Percentiles rank a stretch among this genome's conserved stretches.
These are phyloP conservation scores for Termitomyces titanicus DNA, from an alignment of 768 basidiomycete species.

Conservation along the genomic window DNA sequence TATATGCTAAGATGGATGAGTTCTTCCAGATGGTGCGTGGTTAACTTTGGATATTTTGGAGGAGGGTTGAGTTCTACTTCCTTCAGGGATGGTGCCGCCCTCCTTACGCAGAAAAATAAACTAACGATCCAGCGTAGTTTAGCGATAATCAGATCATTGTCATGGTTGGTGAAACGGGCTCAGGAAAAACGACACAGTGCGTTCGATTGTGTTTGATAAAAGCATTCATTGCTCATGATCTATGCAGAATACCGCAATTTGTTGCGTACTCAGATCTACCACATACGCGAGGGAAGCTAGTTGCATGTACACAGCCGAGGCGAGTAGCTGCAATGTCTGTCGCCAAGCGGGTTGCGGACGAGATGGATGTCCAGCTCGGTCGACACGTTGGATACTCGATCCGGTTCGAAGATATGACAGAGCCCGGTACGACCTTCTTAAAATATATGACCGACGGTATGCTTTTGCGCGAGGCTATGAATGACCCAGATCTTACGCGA, in stretches of 20 bases:
- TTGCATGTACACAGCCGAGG: constrained; percentile 96
- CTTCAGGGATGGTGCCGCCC: constrained; percentile 37
- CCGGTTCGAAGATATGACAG: constrained; percentile 97
- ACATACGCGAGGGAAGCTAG: constrained; percentile 83
- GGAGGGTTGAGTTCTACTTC: constrained; percentile 42
- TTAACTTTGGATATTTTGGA: constrained; percentile 23
- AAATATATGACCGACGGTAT: constrained; percentile 99
- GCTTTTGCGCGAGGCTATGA: constrained; percentile 98
- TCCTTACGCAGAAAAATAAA: constrained; percentile 20
- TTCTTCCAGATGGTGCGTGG: constrained; percentile 82
- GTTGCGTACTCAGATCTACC: constrained; percentile 92
- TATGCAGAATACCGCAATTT: constrained; percentile 83
- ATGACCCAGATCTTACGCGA: constrained; percentile 81
- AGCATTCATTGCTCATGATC: constrained; percentile 8
- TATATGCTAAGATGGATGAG: constrained; percentile 89
- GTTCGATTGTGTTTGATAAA: constrained; percentile 23
- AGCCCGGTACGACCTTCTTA: constrained; percentile 86
- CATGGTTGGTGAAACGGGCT: constrained; percentile 93
- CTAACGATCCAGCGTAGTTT: constrained; percentile 47
- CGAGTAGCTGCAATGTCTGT: constrained; percentile 98
- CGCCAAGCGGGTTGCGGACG: constrained; percentile 96
- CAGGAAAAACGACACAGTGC: constrained; percentile 94
- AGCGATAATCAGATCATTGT: constrained; percentile 80
- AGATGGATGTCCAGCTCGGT: constrained; percentile 96
- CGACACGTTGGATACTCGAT: constrained; percentile 97